These are phyloP conservation scores for Phoma herbarum DNA, from an alignment of 2,329 filamentous ascomycete species.

Conservation along the genomic window DNA sequence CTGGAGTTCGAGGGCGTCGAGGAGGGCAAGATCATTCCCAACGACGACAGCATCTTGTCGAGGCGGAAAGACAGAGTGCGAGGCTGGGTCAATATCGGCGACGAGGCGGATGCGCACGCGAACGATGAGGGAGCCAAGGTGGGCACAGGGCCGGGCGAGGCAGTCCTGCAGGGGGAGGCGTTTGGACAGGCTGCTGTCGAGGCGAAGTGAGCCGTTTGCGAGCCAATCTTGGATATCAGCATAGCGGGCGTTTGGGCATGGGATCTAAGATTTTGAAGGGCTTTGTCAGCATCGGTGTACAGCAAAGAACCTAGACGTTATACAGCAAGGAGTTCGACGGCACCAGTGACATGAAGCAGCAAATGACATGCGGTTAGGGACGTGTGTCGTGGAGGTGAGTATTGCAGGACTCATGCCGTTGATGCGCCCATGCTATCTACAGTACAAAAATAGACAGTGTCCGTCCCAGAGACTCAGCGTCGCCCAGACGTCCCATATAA, in stretches of 20 bases:
- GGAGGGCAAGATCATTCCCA: constrained; percentile 14
- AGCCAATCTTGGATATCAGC: too few relatives aligned
- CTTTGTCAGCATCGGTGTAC: too few relatives aligned
- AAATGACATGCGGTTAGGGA: too few relatives aligned
- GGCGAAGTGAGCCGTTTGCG: constrained; percentile 8
- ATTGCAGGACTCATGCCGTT: background rate
- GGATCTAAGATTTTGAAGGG: too few relatives aligned
- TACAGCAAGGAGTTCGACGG: too few relatives aligned
- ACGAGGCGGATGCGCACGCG: constrained; percentile 19
- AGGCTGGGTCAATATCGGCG: constrained; percentile 46
- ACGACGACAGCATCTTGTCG: constrained; percentile 48
- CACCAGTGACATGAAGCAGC: too few relatives aligned
- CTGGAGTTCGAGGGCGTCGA: constrained; percentile 47
- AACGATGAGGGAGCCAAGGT: constrained; percentile 17
- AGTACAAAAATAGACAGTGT: background rate
- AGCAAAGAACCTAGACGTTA: too few relatives aligned
- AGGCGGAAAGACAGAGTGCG: constrained; percentile 37
- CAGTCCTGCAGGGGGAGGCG: constrained; percentile 47
- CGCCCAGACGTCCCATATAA: background rate
- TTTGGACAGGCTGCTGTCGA: constrained; percentile 46
- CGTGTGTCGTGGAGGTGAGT: background rate
- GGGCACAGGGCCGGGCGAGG: constrained; percentile 36
- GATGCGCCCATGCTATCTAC: background rate
- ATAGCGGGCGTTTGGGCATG: background rate
- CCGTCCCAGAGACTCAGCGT: background rate